Base-by-base conservation (phyloP, 2,329 filamentous ascomycete genomes). In the Ophiocordyceps camponoti-saundersi region DNA sequence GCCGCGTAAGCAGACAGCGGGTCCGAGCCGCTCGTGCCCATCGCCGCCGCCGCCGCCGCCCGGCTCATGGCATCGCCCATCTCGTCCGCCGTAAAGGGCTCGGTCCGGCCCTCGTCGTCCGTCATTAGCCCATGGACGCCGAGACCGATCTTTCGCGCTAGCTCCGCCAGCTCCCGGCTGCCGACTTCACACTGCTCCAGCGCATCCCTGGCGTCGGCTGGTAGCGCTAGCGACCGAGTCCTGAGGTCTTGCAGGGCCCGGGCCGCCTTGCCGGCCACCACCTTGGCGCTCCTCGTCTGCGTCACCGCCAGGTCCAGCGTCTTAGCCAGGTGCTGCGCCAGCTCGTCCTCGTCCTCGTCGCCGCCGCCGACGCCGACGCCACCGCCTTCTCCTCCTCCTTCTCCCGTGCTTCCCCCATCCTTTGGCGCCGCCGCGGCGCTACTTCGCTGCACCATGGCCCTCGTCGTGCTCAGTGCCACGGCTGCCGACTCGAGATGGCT, bases 401-500 rank as follows among this genome's bases (percentile, higher is more conserved):
- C 36, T 39, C 16, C 36, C 18, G 36, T n/a, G 10, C 4, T 18
- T 6, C 16, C 16, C 10, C 7, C 80, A 12, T 48, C 51, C 22
- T 63, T 60, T 13, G 56, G 57, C 26, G 61, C 59, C 0, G 53
- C 42, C 1, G 53, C 42, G 1, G 76, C 70, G 6, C 90, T 61
- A 44, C 78, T 77, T 12, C 74, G 71, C 58, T 86, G 77, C 1
- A 92, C 73, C 66, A 89, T 74, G 44, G 65, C 65, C 55, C 75
- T 81, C 21, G 79, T 63, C 12, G 81, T 73, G 39, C 73, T 68
- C 48, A 92, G 73, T 1, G 79, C 75, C 10, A 77, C 70, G 7
- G 85, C 84, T 1, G 83, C 77, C 49, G 79, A 86, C 50, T 95
- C 89, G 16, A 94, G 73, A 53, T 89, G 80, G 56, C 79, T 87